Base-by-base conservation (phyloP, 345 rosid species). In the Turritis glabra region DNA sequence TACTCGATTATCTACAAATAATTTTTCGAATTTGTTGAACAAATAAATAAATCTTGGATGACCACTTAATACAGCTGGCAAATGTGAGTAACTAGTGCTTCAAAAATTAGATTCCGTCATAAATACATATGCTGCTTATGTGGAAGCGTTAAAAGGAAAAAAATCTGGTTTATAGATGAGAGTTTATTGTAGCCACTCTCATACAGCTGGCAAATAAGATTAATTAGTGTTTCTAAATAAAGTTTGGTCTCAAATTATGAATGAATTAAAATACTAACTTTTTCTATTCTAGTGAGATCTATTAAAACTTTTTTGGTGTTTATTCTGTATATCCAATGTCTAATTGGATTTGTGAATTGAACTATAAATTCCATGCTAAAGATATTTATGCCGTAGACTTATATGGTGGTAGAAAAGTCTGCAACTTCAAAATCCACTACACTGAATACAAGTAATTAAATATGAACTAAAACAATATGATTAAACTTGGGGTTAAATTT, bases 111-210 rank as follows among this genome's bases (percentile, higher is more conserved):
- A 71, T n/a, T 60, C 3, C 5, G 11, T 48, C 51, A 37, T 11
- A n/a, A 12, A 23, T 26, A 60, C 58, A 60, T 35, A 33, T 23
- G 67, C 19, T 48, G 21, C 17, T 23, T 59, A 57, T 17, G 51
- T 53, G 72, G 72, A 53, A 19, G 26, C 2, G 15, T 38, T 38
- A n/a, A 37, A 35, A 38, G 12, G 12, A 37, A 10, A 37, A 38
- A 52, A 67, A 67, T 67, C 26, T 52, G 41, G 5, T 67, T 3
- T 51, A 69, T 57, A 58, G 32, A 57, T 17, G 2, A 56, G 19
- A 22, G 17, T 7, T 71, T 19, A 71, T 33, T 60, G 23, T 35
- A 37, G 50, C 15, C 27, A 71, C 11, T 47, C n/a, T 47, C n/a
- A 17, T 17, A 50, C 69, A 72, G 41, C 61, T 72, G 32, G 69